These are phyloP conservation scores for Trichoderma harzianum DNA, from an alignment of 2,329 filamentous ascomycete genomes.

Conservation along the genomic window DNA sequence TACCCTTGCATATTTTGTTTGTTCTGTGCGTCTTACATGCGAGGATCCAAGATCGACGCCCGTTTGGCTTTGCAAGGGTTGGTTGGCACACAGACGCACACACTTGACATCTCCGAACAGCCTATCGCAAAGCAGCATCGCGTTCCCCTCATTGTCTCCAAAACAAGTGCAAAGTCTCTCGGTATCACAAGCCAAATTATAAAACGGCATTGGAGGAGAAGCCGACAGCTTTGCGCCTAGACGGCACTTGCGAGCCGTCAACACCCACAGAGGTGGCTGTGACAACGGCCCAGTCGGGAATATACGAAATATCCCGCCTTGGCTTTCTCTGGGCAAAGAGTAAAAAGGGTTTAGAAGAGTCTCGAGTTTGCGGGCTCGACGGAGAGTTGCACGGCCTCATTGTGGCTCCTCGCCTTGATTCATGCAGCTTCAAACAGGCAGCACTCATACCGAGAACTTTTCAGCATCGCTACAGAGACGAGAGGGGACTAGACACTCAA, in stretches of 20 bases:
- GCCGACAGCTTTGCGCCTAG: neutral
- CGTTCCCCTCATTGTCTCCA: neutral
- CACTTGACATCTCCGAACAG: neutral
- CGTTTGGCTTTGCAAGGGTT: neutral
- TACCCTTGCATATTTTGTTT: neutral
- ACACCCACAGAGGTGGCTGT: neutral
- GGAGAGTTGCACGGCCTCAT: constrained; percentile 7
- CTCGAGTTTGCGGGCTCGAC: neutral
- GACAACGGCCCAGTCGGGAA: neutral
- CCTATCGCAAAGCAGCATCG: neutral
- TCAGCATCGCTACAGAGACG: neutral
- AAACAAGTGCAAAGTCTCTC: neutral
- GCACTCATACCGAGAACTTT: neutral
- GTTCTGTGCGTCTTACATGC: neutral
- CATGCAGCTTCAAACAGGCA: neutral
- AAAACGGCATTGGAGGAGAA: neutral
- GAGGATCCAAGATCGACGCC: neutral
- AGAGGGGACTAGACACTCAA: neutral
- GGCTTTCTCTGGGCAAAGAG: neutral
- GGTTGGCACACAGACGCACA: neutral
- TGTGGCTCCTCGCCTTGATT: neutral
- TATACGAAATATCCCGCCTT: neutral
- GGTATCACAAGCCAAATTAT: constrained; percentile 18
- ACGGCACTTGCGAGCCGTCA: constrained; percentile 4
- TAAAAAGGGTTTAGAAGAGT: neutral